Base-by-base conservation (phyloP, 371 early-diverging fungal species). In the Actinomortierella ambigua region DNA sequence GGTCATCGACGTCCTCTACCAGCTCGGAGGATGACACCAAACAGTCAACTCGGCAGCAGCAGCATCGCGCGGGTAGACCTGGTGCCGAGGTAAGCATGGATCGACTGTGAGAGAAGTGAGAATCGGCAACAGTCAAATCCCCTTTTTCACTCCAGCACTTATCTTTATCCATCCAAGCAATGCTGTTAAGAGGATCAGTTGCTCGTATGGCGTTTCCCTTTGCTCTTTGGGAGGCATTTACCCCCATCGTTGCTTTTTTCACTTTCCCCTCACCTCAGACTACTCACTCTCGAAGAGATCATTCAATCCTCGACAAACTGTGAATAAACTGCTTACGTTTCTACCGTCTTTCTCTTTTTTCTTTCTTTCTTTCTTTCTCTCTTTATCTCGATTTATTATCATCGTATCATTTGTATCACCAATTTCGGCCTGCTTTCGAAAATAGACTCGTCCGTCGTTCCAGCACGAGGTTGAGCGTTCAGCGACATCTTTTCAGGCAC, bases 21-120 rank as follows among this genome's bases (percentile, higher is more conserved):
- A 39, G 53, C 44, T 43, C 55, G 13, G 75, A 67, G 11, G 34
- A 34, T 11, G 34, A 34, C 7, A n/a, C n/a, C n/a, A 4, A 34
- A 11, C 34, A 34, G 34, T 34, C 34, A 34, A 11, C 34, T 34
- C 34, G 15, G 34, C 53, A 15, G 48, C 7, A n/a, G 53, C 50
- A 26, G 66, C 55, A 23, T 34, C 59, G 59, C 39, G 50, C 59
- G 53, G 57, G 56, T 51, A 68, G 61, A 59, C 54, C 60, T 50
- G 63, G 42, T 46, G 75, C 75, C 64, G 75, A 73, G 75, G 75
- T 73, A 73, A 73, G 75, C 63, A 50, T 73, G 71, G 65, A 57
- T 50, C 65, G 57, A 69, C 34, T 34, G 7, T 34, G 34, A 34
- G 53, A 41, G 29, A 14, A 53, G 41, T 17, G 34, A 34, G 34